Evolutionary conservation across 2,329 filamentous ascomycete genomes (phyloP), one percentile per base, ranked within the genome.

Genomic region (Nemania sp.): DNA sequence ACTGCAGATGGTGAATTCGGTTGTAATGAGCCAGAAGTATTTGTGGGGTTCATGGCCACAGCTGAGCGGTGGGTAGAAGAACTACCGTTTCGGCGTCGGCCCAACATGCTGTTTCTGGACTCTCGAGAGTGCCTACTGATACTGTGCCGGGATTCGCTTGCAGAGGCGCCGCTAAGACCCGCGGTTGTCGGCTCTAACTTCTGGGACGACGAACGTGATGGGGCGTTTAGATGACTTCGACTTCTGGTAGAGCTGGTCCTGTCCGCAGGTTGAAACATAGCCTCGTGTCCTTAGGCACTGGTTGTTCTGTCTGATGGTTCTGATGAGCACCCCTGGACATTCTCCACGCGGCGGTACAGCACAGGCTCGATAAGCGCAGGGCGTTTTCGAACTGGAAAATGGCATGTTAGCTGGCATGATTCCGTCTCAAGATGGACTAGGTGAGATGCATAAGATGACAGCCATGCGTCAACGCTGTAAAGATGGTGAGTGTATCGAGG

Each of bases 61-160:
- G 80, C 81, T 64, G 83, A 84, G 71, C 82, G 80, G 76, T 86
- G 87, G 77, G 87, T 90, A 68, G 85, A 86, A 63, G 85, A 82
- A 76, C 87, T 91, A 68, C 86, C 85, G 77, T 89, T 89, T 70
- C 86, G 81, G 69, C 84, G 82, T 66, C 83, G 80, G 64, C 82
- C 86, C 57, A 86, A 76, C 69, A 88, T 85, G 76, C 87, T 90
- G 67, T 81, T 79, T 76, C 83, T 87, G 62, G 85, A 88, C 67
- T 85, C 86, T 75, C 86, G 89, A 50, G 88, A 90, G 67, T 82
- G 81, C 60, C 83, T 82, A 67, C 84, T 83, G 68, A 87, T 85
- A 72, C 85, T 89, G 69, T 86, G 86, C 73, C 82, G 79, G 57
- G 82, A 78, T 67, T 87, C 84, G 74, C 79, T 82, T 57, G 81